Evolutionary conservation across 768 basidiomycete species (phyloP).

Genomic region (Mycena galericulata): DNA sequence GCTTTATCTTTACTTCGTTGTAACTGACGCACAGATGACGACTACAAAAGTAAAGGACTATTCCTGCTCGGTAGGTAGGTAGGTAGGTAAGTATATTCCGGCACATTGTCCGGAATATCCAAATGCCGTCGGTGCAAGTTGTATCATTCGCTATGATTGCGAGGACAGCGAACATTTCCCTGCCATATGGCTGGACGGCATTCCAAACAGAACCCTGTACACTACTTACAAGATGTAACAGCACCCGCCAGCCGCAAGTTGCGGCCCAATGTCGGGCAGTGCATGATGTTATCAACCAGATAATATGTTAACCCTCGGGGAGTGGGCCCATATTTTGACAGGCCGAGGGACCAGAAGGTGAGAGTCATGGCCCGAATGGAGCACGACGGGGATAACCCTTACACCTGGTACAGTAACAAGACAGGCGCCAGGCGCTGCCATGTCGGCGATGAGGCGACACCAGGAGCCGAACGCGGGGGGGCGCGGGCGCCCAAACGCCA

Average conservation of each 20-base stretch:
- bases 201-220: not conserved
- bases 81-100: too few relatives aligned
- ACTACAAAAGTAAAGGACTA: too few relatives aligned
- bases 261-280: not conserved
- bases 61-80: too few relatives aligned
- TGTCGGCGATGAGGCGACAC: conserved; percentile 22
- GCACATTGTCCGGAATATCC: too few relatives aligned
- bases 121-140: too few relatives aligned
- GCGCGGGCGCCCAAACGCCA: conserved; percentile 17
- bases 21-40: too few relatives aligned
- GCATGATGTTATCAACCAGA: conserved; percentile 21
- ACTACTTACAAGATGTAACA: not conserved
- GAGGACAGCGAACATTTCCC: not conserved
- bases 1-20: too few relatives aligned
- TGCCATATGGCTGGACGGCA: not conserved
- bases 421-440: not conserved
- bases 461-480: not conserved
- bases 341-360: conserved; percentile 8
- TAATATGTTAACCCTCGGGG: conserved; percentile 17
- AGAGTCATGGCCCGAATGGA: conserved; percentile 11
- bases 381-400: conserved; percentile 10
- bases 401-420: conserved; percentile 2
- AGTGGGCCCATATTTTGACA: conserved; percentile 13
- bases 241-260: conserved; percentile 9
- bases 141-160: too few relatives aligned